Base-by-base conservation (phyloP, 805 yeast genomes). In the Candida oleophila region DNA sequence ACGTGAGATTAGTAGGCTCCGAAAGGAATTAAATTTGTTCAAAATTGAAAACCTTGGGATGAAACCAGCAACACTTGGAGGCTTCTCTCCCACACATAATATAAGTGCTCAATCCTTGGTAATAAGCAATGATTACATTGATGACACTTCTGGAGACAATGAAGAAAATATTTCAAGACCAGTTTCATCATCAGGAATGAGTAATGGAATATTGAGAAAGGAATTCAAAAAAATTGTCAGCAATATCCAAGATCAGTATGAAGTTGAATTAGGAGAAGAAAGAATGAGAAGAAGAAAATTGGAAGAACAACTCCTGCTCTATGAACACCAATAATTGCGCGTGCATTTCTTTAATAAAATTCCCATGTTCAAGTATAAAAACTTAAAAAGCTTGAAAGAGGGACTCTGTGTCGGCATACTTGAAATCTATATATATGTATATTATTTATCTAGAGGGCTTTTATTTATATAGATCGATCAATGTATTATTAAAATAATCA, bases 151-250 rank as follows among this genome's bases (percentile, higher is more conserved):
- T 9, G 39, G 39, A 36, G 39, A 36, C 5, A 19, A 36, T 20
- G 39, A 19, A 16, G 61, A 55, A 7, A 66, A 61, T 2, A 40
- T 43, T 12, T 43, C 55, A 4, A 52, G 62, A 46, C 56, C 57
- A 22, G 39, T 36, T 9, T 52, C 46, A 8, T 54, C 57, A 15
- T 46, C 43, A 30, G 68, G 76, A 21, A 65, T 56, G 54, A 69
- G 75, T 51, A 78, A 78, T 34, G 77, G 83, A 0, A 81, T 85
- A 2, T 66, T 86, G 62, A 70, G 88, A 47, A 73, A 78, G 50
- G 90, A 86, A 61, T 86, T 85, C 66, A 85, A 80, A 62, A 83
- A 80, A 54, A 66, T 85, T 42, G 81, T 85, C 3, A 66, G 74
- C 19, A 82, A 81, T 35, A 78, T 85, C 47, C 87, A 83, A 50